Evolutionary conservation across 805 yeast genomes (phyloP), one percentile per base, ranked within the genome.

Genomic region (Ogataea angusta): DNA sequence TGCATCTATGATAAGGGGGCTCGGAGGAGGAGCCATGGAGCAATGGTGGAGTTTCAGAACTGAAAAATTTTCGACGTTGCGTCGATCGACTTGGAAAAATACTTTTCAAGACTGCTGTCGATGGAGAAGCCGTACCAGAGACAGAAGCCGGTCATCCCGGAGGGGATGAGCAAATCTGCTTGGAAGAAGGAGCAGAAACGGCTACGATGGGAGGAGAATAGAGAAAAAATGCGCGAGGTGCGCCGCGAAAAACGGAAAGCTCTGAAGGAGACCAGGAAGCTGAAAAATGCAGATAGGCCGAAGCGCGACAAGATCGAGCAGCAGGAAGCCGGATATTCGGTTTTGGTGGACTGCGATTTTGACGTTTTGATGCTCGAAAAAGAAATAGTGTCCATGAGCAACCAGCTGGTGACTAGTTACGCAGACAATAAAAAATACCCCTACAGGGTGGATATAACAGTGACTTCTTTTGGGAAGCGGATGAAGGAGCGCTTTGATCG

Each of bases 301-400:
- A 60, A 28, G 67, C 70, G 6, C 63, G 66, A 35, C 66, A 60
- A 26, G 66, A 53, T 24, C 69, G 73, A 40, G 12, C 43, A 34
- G 63, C 30, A 72, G 41, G 67, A 63, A 14, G 43, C 55, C 4
- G 45, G 48, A 1, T 69, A 62, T 32, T 66, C 71, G 16, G 49
- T 68, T 32, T 54, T 68, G 22, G 35, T 60, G 48, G 99, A 91
- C 63, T 91, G 99, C 64, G 85, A 75, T 12, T 91, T 91, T 61
- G 98, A 93, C 56, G 93, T 85, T 32, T 57, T 85, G 54, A 93
- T 93, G 99, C 76, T 73, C 26, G 85, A 80, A 14, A 82, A 81
- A 49, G 82, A 76, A 46, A 68, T 76, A 32, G 75, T 75, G 2
- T 85, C 95, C 15, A 63, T 91, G 56, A 76, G 88, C 6, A 75